Evolutionary conservation across 169 alveolate species (phyloP).

Genomic region (Plasmodium relictum): DNA sequence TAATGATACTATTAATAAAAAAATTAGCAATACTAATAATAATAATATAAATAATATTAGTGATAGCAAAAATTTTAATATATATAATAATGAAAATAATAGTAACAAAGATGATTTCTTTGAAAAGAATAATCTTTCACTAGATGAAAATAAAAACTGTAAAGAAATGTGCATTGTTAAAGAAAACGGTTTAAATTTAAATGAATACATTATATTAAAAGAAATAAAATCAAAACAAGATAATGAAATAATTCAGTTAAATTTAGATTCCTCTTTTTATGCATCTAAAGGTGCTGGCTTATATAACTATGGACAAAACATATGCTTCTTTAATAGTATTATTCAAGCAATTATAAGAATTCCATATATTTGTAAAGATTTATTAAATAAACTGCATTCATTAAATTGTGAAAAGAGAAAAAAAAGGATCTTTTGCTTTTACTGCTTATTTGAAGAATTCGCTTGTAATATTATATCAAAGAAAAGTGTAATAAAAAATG

Average conservation of each 20-base stretch:
- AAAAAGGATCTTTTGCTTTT: conserved; percentile 78
- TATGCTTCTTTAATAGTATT: conserved; percentile 84
- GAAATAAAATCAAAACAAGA: conserved; percentile 57
- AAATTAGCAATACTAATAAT: background rate
- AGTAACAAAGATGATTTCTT: background rate
- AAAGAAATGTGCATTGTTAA: background rate
- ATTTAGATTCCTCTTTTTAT: conserved; percentile 43
- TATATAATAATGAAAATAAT: background rate
- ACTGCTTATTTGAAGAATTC: conserved; percentile 81
- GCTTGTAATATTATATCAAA: conserved; percentile 67
- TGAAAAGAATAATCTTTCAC: background rate
- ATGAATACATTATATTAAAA: conserved; percentile 45
- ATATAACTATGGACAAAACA: conserved; percentile 85
- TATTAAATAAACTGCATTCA: conserved; percentile 77
- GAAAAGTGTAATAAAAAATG: conserved; percentile 77
- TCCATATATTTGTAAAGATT: conserved; percentile 82
- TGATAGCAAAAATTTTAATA: background rate
- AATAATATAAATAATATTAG: background rate
- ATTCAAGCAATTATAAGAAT: conserved; percentile 82
- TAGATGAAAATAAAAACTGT: background rate
- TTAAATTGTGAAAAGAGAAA: conserved; percentile 78
- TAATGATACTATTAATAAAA: background rate
- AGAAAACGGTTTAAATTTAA: conserved; percentile 5
- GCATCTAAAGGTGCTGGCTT: conserved; percentile 83
- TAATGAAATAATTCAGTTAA: conserved; percentile 44